Conservation (phyloP, 2,329 filamentous ascomycete species). For the Huntiella bhutanensis region DNA sequence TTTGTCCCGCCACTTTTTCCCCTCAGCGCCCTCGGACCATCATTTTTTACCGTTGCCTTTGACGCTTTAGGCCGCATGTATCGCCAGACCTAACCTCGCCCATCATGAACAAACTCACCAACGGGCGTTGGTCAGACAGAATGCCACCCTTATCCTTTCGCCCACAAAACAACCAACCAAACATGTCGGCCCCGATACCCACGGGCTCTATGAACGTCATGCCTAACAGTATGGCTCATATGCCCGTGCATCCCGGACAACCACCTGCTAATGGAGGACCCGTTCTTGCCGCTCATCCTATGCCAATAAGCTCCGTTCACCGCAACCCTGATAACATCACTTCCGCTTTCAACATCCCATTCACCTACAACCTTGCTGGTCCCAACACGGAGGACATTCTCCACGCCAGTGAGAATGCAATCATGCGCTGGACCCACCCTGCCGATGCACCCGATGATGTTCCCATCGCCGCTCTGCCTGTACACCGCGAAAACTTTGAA, state of each 20-base stretch:
- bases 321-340: conserved; percentile 31
- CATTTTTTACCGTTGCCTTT: background rate
- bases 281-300: conserved; percentile 2
- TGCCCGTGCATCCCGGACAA: conserved; percentile 27
- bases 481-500: conserved; percentile 73
- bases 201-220: conserved; percentile 6
- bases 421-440: conserved; percentile 84
- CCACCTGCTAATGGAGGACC: conserved; percentile 1
- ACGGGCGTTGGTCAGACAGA: conserved; percentile 54
- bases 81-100: conserved; percentile 4
- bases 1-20: too few species aligned
- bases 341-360: conserved; percentile 93
- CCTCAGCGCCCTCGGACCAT: background rate
- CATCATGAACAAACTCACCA: conserved; percentile 53
- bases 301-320: conserved; percentile 8
- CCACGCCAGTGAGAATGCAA: conserved; percentile 72
- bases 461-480: conserved; percentile 74
- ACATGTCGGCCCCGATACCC: conserved; percentile 6
- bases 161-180: conserved; percentile 3
- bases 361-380: conserved; percentile 77
- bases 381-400: conserved; percentile 90
- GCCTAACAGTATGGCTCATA: conserved; percentile 8
- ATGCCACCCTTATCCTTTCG: conserved; percentile 21
- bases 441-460: conserved; percentile 70
- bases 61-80: conserved; percentile 8